A percentile compares a stretch with the other conserved stretches of the same genome.
These are phyloP conservation scores for Fusarium multiceps DNA, from an alignment of 2,329 filamentous ascomycete species.

Conservation along the genomic window DNA sequence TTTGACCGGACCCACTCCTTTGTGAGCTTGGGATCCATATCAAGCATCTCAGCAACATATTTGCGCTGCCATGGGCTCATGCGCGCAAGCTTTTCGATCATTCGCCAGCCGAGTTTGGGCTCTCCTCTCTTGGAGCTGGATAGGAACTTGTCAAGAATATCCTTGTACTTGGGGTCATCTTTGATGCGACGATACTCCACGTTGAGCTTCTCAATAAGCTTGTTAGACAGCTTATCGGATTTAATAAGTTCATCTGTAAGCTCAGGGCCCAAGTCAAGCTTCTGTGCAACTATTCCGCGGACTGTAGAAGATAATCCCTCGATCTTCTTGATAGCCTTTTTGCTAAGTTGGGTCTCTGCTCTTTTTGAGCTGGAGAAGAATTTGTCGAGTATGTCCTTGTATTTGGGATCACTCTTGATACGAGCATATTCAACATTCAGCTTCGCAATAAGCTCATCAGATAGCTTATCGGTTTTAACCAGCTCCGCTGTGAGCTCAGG, in stretches of 20 bases:
- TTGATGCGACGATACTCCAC: not conserved
- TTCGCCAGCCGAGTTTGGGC: not conserved
- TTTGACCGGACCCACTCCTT: too few relatives aligned
- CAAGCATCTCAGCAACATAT: not conserved
- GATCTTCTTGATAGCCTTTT: not conserved
- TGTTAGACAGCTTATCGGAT: not conserved
- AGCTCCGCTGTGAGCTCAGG: not conserved
- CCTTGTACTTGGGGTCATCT: not conserved
- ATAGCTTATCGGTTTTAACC: not conserved
- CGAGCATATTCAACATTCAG: not conserved
- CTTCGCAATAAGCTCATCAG: not conserved
- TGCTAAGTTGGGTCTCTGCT: not conserved
- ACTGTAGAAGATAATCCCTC: not conserved
- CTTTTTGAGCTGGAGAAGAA: not conserved
- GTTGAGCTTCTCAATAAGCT: not conserved
- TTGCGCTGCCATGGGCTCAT: not conserved
- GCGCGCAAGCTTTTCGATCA: not conserved
- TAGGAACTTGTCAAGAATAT: not conserved
- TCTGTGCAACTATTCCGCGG: not conserved
- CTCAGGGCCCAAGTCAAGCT: not conserved
- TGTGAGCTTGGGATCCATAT: not conserved
- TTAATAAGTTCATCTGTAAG: not conserved
- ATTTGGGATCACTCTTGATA: not conserved
- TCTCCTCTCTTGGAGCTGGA: not conserved
- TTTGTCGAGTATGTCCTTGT: not conserved